A percentile compares a stretch with the other conserved stretches of the same genome.
phyloP scores from a whole-genome alignment of 1,139 yeast genomes.

The Suhomyces ambrosiae region DNA sequence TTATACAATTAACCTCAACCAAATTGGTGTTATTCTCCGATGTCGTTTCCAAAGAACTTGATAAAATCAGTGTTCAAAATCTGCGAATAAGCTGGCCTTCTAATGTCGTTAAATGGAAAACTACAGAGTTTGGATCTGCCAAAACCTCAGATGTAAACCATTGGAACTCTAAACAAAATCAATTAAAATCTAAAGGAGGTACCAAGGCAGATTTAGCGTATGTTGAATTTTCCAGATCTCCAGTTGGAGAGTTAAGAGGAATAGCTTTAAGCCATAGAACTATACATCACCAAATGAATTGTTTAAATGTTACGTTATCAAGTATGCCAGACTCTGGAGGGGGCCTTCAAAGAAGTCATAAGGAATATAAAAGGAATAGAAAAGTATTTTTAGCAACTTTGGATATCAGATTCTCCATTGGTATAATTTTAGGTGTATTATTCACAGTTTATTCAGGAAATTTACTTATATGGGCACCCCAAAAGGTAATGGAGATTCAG shows the following conservation, averaged over 20 bases:
- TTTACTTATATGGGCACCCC: constrained; percentile 78
- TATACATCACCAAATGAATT: constrained; percentile 83
- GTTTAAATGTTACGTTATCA: constrained; percentile 67
- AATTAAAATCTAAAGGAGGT: constrained; percentile 25
- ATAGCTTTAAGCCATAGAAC: constrained; percentile 91
- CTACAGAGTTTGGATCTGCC: constrained; percentile 84
- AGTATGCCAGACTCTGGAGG: constrained; percentile 58
- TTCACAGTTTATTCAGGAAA: constrained; percentile 87
- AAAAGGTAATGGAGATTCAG: constrained; percentile 70
- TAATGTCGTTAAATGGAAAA: constrained; percentile 69
- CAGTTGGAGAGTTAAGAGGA: constrained; percentile 90
- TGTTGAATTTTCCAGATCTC: constrained; percentile 88
- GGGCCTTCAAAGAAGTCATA: constrained; percentile 35
- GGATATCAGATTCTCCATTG: constrained; percentile 86
- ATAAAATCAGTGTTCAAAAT: constrained; percentile 49
- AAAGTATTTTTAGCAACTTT: constrained; percentile 66
- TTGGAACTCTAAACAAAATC: constrained; percentile 31
- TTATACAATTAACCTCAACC: constrained; percentile 73
- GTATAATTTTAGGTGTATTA: constrained; percentile 77
- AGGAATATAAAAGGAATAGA: constrained; percentile 29
- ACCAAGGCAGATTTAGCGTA: constrained; percentile 69
- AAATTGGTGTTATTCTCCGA: constrained; percentile 84
- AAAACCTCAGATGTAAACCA: constrained; percentile 39
- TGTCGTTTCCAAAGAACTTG: constrained; percentile 68
- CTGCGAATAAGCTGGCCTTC: constrained; percentile 45